These are phyloP conservation scores for Pilaira anomala DNA, from an alignment of 192 early-diverging fungal genomes.

Conservation along the genomic window DNA sequence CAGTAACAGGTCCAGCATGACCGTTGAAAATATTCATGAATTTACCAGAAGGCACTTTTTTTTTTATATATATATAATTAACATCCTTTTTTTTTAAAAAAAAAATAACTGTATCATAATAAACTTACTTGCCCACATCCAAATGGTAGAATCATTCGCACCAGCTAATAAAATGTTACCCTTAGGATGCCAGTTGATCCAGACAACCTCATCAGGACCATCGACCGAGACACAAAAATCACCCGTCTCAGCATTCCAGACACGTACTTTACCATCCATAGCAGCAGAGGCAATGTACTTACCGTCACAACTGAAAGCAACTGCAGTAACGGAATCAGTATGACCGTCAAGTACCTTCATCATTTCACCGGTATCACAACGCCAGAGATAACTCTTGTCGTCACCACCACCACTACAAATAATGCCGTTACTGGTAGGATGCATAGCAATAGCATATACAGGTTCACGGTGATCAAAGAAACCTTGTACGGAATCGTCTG, in stretches of 20 bases:
- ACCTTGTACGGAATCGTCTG: slow-evolving; percentile 87
- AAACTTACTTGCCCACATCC: slow-evolving; percentile 86
- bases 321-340: slow-evolving; percentile 82
- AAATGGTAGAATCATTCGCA: slow-evolving; percentile 81
- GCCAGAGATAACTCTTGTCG: slow-evolving; percentile 90
- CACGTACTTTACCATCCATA: slow-evolving; percentile 92
- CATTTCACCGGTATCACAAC: slow-evolving; percentile 74
- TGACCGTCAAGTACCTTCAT: slow-evolving; percentile 72
- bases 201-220: slow-evolving; percentile 77
- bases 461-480: slow-evolving; percentile 91
- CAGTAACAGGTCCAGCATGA: slow-evolving; percentile 78
- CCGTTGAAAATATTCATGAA: slow-evolving; percentile 96
- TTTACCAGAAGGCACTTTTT: slow-evolving; percentile 68
- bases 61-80: background rate
- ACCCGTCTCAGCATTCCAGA: slow-evolving; percentile 64
- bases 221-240: slow-evolving; percentile 69
- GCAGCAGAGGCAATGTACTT: slow-evolving; percentile 83
- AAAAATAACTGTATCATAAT: background rate
- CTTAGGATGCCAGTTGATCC: slow-evolving; percentile 95
- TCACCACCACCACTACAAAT: slow-evolving; percentile 88
- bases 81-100: too few relatives aligned
- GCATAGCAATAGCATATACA: slow-evolving; percentile 80
- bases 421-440: slow-evolving; percentile 68
- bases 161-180: slow-evolving; percentile 91
- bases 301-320: slow-evolving; percentile 82